A percentile compares a stretch with the other conserved stretches of the same genome.
Evolutionary conservation across 176 grass and related monocot genomes (phyloP).

Genomic region (Carex scoparia): DNA sequence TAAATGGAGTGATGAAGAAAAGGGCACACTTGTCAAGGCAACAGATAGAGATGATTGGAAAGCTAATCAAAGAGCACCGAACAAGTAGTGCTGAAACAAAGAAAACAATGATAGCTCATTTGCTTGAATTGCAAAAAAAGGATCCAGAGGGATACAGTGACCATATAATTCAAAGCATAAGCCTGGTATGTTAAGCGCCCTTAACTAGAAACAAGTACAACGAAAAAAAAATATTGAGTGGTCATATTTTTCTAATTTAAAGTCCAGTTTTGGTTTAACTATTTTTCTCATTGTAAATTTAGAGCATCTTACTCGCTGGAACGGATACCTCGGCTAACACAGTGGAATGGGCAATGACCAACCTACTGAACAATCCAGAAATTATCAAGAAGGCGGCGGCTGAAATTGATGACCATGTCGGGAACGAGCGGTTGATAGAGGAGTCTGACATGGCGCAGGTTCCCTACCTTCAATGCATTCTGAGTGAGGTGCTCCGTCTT

Average conservation of each 20-base stretch:
- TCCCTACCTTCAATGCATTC: conserved; percentile 21
- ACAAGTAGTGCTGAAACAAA: not conserved
- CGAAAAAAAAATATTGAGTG: not conserved
- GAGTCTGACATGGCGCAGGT: conserved; percentile 30
- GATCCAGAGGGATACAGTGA: conserved; percentile 23
- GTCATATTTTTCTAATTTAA: not conserved
- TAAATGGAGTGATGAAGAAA: not conserved
- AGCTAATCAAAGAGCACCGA: conserved; percentile 17
- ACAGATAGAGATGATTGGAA: not conserved
- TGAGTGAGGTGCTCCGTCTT: conserved; percentile 25
- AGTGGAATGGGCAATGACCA: conserved; percentile 26
- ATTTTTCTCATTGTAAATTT: not conserved
- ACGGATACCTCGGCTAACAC: conserved; percentile 29
- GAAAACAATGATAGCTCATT: conserved; percentile 1
- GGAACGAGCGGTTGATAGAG: conserved; percentile 4
- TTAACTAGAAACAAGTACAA: not conserved
- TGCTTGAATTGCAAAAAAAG: conserved; percentile 16
- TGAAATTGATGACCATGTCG: conserved; percentile 19
- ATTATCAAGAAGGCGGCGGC: not conserved
- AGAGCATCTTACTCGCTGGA: conserved; percentile 16
- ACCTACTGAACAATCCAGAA: conserved; percentile 24
- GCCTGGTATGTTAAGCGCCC: not conserved
- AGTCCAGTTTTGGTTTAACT: not conserved
- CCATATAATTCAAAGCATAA: not conserved
- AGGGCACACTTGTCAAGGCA: not conserved